Percentiles rank a stretch among this genome's conserved stretches.
phyloP scores from a whole-genome alignment of 257 asterid species.

The Solanum tarijense region DNA sequence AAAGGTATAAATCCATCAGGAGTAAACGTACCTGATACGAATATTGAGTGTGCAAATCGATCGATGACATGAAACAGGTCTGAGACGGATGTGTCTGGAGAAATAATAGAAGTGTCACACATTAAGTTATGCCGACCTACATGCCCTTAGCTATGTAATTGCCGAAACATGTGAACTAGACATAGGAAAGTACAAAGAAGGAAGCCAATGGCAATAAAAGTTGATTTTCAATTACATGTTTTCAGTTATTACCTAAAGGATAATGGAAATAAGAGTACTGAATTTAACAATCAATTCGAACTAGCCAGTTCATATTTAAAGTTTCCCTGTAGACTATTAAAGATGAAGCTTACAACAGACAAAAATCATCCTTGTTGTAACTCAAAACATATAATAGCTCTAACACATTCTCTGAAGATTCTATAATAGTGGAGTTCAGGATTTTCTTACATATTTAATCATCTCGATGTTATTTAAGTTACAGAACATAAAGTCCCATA shows the following conservation, averaged over 20 bases:
- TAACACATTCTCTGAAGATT: background rate
- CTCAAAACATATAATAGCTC: background rate
- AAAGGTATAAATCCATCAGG: background rate
- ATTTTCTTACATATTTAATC: background rate
- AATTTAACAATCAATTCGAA: background rate
- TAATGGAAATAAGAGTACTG: background rate
- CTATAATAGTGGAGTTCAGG: background rate
- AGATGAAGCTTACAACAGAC: background rate
- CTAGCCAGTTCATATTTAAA: background rate
- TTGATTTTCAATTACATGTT: background rate
- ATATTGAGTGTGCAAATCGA: conserved; percentile 39
- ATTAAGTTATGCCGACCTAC: background rate
- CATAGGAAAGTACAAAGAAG: background rate
- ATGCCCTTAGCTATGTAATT: background rate
- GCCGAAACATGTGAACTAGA: background rate
- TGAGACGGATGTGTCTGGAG: conserved; percentile 47
- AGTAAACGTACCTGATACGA: conserved; percentile 29
- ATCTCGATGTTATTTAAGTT: background rate
- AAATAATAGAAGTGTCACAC: background rate
- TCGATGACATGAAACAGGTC: conserved; percentile 46
- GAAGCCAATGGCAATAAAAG: background rate
- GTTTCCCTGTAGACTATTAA: background rate
- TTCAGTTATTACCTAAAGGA: background rate
- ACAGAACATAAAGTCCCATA: background rate
- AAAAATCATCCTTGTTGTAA: background rate